Conservation (phyloP, 2,329 filamentous ascomycete species). For the Dothideomycetidae sp. region DNA sequence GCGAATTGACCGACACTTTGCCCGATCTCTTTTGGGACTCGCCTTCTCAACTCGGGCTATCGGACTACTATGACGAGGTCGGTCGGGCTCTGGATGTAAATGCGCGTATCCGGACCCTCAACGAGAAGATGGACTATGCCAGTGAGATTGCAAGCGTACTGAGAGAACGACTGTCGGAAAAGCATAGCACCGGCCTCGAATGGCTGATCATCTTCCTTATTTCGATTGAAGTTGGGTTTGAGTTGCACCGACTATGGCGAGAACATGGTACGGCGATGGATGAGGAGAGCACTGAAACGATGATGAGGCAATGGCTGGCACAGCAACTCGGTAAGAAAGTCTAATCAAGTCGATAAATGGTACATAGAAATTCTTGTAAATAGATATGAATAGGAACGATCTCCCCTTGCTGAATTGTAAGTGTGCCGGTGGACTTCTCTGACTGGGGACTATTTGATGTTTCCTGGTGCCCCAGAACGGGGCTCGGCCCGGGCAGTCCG, state of each 20-base stretch:
- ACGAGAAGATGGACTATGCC: constrained; percentile 96
- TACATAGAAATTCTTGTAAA: too few relatives aligned
- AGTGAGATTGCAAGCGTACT: constrained; percentile 86
- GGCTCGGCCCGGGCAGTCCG: too few relatives aligned
- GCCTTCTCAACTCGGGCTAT: constrained; percentile 72
- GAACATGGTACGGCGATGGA: constrained; percentile 39
- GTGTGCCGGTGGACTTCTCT: too few relatives aligned
- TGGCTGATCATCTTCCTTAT: constrained; percentile 95
- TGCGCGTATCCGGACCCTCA: constrained; percentile 77
- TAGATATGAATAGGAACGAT: too few relatives aligned
- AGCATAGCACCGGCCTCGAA: constrained; percentile 74
- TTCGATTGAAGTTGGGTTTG: constrained; percentile 80
- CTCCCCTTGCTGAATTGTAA: too few relatives aligned
- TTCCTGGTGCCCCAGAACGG: too few relatives aligned
- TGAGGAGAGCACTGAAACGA: constrained; percentile 26
- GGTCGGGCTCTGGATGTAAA: constrained; percentile 81
- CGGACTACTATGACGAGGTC: constrained; percentile 90
- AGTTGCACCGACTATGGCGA: constrained; percentile 58
- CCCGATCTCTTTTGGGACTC: constrained; percentile 97
- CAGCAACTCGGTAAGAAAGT: background rate
- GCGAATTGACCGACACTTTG: constrained; percentile 84
- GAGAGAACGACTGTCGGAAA: constrained; percentile 77
- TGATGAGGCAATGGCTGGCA: constrained; percentile 23
- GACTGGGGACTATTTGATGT: too few relatives aligned
- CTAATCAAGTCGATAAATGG: too few relatives aligned